Evolutionary conservation across 768 basidiomycete genomes (phyloP).

Genomic region (Tulasnella sp.): DNA sequence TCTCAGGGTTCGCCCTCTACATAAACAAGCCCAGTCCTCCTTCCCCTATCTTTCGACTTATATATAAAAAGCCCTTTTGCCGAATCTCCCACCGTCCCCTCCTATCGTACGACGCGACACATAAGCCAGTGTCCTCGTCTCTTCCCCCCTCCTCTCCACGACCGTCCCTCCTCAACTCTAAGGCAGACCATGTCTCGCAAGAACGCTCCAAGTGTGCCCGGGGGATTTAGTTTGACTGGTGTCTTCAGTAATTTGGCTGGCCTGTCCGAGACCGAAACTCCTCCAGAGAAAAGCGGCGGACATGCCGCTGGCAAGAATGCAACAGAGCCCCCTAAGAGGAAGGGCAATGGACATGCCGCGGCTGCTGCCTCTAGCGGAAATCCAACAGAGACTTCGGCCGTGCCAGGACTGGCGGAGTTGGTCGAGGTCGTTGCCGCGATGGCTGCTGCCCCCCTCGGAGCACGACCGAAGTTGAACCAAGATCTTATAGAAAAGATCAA

Average conservation of each 20-base stretch:
- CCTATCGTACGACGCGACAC: background rate
- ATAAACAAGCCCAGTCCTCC: background rate
- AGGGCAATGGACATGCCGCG: background rate
- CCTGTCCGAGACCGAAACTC: no score
- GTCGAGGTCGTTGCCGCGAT: background rate
- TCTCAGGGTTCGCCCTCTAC: no score
- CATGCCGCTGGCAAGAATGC: background rate
- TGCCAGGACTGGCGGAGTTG: background rate
- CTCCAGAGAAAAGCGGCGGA: background rate
- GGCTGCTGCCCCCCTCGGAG: background rate
- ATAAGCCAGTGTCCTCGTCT: no score
- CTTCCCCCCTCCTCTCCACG: no score
- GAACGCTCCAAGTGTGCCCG: no score
- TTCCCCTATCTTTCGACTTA: background rate
- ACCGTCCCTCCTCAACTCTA: no score
- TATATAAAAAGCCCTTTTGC: background rate
- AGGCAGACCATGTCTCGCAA: no score
- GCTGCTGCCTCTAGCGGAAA: background rate
- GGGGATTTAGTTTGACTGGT: no score
- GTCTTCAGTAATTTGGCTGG: no score
- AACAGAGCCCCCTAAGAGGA: no score
- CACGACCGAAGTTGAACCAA: background rate
- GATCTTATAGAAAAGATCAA: background rate
- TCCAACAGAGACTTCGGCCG: background rate
- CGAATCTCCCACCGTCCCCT: background rate